Evolutionary conservation across 148 eudicot genomes (phyloP), one percentile per base, ranked within the genome.

Genomic region (Oxyria digyna): DNA sequence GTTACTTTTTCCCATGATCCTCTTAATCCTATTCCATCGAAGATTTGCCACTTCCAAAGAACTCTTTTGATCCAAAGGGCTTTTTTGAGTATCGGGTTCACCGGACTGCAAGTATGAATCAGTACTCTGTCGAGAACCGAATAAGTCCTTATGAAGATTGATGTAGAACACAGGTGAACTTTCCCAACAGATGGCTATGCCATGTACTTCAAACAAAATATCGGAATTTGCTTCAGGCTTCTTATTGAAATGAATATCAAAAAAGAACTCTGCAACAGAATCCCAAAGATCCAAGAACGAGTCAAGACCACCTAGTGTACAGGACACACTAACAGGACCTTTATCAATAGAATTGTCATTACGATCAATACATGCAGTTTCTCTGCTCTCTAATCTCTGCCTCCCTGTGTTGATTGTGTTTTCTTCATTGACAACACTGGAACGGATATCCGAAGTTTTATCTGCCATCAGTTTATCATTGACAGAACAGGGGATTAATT

Each of bases 151-250:
- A 3, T 87, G 84, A 83, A 94, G 79, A 81, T 81, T 88, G 13
- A 94, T 67, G 81, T 88, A 90, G 78, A 88, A 90, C 24, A 90
- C 96, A 6, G 96, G 89, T 73, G 97, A 94, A 74, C 76, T 74
- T 49, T 81, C 89, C 98, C 98, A 94, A 75, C 97, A 90, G 62
- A 94, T 75, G 70, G 98, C 96, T 42, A 94, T 74, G 57, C 98
- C 98, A 42, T 83, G 90, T 70, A 94, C 75, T 76, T 94, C 98
- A 72, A 81, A 90, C 59, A 90, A 79, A 67, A 78, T 63, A 50
- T 65, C 65, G 15, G 85, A 74, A 72, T 83, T 84, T 57, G 76
- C 65, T 70, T 78, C 96, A 69, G 92, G 78, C 71, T 73, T 79
- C 79, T 88, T 90, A 81, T 74, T 88, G 70, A 86, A 94, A 79